Evolutionary conservation across 441 rosid genomes (phyloP).

Genomic region (Populus tomentosa): DNA sequence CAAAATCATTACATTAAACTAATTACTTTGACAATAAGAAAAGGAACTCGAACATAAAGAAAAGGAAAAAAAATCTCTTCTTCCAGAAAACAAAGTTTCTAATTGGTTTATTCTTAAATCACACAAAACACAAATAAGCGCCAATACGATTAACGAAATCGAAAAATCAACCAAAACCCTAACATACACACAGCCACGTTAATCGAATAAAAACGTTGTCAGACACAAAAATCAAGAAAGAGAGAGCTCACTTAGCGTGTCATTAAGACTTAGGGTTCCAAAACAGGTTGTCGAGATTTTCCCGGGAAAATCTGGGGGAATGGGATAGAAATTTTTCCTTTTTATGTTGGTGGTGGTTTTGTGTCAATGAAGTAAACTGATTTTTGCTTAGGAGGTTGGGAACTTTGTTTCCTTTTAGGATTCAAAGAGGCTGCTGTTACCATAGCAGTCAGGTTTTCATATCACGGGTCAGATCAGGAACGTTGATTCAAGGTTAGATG

Average conservation of each 20-base stretch:
- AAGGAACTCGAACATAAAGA: neutral
- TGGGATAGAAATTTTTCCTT: neutral
- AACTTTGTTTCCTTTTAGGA: neutral
- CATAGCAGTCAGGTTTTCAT: neutral
- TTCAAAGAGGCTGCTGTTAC: conserved; percentile 3
- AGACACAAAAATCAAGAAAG: neutral
- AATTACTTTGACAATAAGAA: neutral
- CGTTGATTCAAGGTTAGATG: neutral
- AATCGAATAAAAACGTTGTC: neutral
- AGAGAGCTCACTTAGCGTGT: neutral
- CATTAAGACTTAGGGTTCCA: neutral
- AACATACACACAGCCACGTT: neutral
- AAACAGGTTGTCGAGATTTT: conserved; percentile 11
- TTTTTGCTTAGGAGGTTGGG: conserved; percentile 26
- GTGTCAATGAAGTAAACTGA: conserved; percentile 5
- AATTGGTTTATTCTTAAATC: neutral
- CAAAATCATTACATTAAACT: neutral
- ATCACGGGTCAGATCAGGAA: neutral
- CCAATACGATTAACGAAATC: neutral
- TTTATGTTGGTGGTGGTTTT: neutral
- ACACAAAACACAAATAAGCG: neutral
- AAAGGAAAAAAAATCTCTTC: neutral
- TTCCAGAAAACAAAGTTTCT: neutral
- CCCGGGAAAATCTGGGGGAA: conserved; percentile 12
- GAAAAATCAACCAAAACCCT: neutral